Conservation (phyloP, 192 early-diverging fungal species). For the Ambispora gerdemannii region DNA sequence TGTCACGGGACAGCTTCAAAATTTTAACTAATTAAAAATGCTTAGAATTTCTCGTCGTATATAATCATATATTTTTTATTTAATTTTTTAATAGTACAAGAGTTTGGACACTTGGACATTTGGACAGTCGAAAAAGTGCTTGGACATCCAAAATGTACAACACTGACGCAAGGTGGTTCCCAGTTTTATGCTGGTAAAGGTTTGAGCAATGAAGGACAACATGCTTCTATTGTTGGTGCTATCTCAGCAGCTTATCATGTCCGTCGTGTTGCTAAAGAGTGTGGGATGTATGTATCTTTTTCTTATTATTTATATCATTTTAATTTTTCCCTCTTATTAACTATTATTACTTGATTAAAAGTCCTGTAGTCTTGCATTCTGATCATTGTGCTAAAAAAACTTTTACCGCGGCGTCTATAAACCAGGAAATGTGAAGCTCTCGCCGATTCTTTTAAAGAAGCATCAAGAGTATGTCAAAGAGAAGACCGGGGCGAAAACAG, state of each 20-base stretch:
- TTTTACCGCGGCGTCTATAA: conserved; percentile 95
- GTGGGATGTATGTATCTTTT: conserved; percentile 70
- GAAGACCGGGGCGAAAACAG: conserved; percentile 52
- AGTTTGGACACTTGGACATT: no score
- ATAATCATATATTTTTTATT: no score
- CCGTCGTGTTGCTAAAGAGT: conserved; percentile 76
- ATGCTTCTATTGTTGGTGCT: conserved; percentile 85
- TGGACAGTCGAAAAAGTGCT: no score
- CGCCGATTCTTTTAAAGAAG: conserved; percentile 88
- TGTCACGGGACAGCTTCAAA: no score
- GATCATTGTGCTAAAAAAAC: conserved; percentile 98
- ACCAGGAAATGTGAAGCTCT: conserved; percentile 92
- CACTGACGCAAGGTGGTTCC: conserved; percentile 89
- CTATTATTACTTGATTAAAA: conserved; percentile 27
- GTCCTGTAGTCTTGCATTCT: conserved; percentile 76
- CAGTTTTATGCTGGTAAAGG: conserved; percentile 95
- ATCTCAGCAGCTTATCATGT: conserved; percentile 89
- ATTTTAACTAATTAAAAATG: no score
- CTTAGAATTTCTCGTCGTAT: no score
- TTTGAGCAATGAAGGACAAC: conserved; percentile 81
- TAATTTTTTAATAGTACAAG: no score
- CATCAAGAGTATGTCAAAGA: conserved; percentile 82
- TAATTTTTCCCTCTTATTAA: no score
- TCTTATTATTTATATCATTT: no score
- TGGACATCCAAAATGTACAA: no score